Evolutionary conservation across 768 basidiomycete genomes (phyloP), one percentile per base, ranked within the genome.

Genomic region (Plicaturopsis crispa): DNA sequence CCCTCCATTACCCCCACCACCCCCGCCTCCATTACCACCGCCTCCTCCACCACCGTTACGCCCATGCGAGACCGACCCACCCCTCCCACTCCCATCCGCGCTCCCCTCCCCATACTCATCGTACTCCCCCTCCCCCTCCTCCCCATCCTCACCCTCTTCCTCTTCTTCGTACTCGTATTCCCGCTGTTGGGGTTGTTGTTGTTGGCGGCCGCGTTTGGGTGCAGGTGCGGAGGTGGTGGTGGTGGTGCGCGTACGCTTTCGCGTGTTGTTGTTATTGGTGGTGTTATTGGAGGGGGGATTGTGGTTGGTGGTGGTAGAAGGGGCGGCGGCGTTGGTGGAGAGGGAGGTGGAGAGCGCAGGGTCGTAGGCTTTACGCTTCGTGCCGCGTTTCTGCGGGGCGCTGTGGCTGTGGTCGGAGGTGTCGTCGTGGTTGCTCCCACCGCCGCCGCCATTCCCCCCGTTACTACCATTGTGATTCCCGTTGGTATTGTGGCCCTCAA

Each of bases 331-430:
- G 16, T 43, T 45, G 41, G 63, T 32, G 53, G 69, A n/a, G n/a
- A n/a, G n/a, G n/a, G n/a, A n/a, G n/a, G n/a, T n/a, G n/a, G n/a
- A n/a, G 22, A 54, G 56, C n/a, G 51, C 61, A 20, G 60, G 49
- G 40, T 78, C 77, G 41, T 78, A 70, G 26, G 61, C 59, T 60
- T 85, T 88, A 51, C 86, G 78, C 61, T 89, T 90, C 6, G 75
- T 67, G 2, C 74, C 73, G 31, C 84, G 76, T 51, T 75, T 76
- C 32, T 57, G 43, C 53, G 67, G 50, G 38, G 48, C 50, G 36
- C 54, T 54, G 23, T 43, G 45, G 46, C 53, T 48, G 39, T 52
- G 44, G 39, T 38, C 50, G 43, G 48, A 52, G 24, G 53, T 43
- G 37, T 58, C 61, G 14, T 63, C 52, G 32, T 59, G 61, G 36